Conservation (phyloP, 129 eudicot genomes). For the Gnaphalium uliginosum region DNA sequence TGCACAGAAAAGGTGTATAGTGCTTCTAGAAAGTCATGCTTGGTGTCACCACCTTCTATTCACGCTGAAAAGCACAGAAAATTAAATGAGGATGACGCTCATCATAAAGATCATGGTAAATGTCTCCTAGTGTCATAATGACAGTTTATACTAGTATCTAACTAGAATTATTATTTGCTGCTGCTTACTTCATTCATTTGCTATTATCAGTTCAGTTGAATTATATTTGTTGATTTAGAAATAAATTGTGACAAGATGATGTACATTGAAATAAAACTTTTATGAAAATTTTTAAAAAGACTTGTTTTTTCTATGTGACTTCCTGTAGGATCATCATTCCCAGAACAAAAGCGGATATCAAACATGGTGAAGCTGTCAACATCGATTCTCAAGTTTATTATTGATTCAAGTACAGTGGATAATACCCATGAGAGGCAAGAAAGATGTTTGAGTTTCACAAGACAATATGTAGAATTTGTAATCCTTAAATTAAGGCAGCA, state of each 20-base stretch:
- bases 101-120: conserved; percentile 38
- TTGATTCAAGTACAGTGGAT: conserved; percentile 52
- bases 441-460: conserved; percentile 57
- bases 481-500: conserved; percentile 41
- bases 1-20: conserved; percentile 50
- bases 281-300: background rate
- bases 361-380: conserved; percentile 66
- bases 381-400: conserved; percentile 68
- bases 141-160: background rate
- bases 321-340: conserved; percentile 39
- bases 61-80: conserved; percentile 23
- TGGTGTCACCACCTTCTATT: conserved; percentile 30
- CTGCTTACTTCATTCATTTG: background rate
- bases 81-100: conserved; percentile 14
- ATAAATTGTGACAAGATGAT: background rate
- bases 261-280: background rate
- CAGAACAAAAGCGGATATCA: conserved; percentile 40
- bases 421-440: conserved; percentile 38
- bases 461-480: conserved; percentile 48
- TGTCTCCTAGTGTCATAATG: background rate
- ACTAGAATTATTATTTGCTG: background rate
- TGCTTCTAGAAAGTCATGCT: conserved; percentile 32
- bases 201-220: background rate
- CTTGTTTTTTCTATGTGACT: background rate
- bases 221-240: background rate